Evolutionary conservation across 352 stramenopile genomes (phyloP).

Genomic region (Phytophthora aleatoria): DNA sequence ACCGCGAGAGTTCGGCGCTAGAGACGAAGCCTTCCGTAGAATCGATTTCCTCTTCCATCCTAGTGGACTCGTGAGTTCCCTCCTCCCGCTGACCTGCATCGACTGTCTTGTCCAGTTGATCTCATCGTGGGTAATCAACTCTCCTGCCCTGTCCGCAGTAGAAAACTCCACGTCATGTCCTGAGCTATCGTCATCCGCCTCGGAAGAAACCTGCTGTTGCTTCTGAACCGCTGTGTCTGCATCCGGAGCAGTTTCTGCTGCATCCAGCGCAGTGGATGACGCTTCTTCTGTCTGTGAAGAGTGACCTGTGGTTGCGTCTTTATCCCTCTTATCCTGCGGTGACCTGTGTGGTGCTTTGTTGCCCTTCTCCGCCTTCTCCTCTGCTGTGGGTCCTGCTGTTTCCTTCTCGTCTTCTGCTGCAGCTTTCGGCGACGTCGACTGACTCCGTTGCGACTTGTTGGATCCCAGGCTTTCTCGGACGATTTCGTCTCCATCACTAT

Average conservation of each 20-base stretch:
- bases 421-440: conserved; percentile 16
- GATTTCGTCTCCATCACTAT: conserved; percentile 53
- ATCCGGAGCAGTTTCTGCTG: neutral
- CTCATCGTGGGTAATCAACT: neutral
- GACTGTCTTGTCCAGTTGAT: conserved; percentile 28
- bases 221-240: neutral
- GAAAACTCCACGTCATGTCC: too few species aligned
- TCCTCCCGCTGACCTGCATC: conserved; percentile 22
- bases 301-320: neutral
- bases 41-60: conserved; percentile 40
- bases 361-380: neutral
- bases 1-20: conserved; percentile 16
- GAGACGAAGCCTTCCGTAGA: conserved; percentile 36
- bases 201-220: too few species aligned
- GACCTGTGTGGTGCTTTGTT: neutral
- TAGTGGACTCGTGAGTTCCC: conserved; percentile 21
- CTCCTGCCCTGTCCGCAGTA: too few species aligned
- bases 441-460: conserved; percentile 21
- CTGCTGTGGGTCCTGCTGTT: neutral
- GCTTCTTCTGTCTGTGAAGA: neutral
- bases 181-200: neutral
- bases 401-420: neutral
- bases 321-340: neutral
- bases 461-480: conserved; percentile 60
- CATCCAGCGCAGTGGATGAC: neutral